Evolutionary conservation across 2,329 filamentous ascomycete genomes (phyloP).

Genomic region (Colletotrichum falcatum): DNA sequence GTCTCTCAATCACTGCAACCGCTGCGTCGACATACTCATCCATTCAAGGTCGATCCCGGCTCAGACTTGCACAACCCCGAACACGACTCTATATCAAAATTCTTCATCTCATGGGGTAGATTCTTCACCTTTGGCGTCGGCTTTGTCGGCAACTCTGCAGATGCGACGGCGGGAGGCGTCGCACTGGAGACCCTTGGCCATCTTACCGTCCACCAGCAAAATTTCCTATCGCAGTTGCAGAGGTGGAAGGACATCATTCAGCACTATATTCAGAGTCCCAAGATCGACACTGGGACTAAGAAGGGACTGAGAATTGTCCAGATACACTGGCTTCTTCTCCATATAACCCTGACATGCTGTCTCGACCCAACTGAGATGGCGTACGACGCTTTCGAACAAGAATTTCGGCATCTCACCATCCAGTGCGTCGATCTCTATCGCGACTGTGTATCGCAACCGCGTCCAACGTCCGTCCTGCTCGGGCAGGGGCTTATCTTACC

Average conservation of each 20-base stretch:
- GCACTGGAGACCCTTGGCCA: constrained; percentile 2
- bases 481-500: constrained; percentile 32
- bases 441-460: constrained; percentile 16
- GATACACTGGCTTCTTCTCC: constrained; percentile 33
- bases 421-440: constrained; percentile 27
- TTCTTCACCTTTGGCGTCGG: constrained; percentile 36
- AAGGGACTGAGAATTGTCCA: constrained; percentile 33
- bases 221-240: constrained; percentile 23
- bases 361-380: constrained; percentile 38
- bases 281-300: constrained; percentile 13
- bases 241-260: constrained; percentile 18
- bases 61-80: constrained; percentile 17
- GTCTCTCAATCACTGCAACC: constrained; percentile 32
- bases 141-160: constrained; percentile 27
- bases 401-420: constrained; percentile 34
- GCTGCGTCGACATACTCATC: constrained; percentile 22
- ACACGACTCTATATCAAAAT: constrained; percentile 18
- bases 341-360: constrained; percentile 29
- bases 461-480: constrained; percentile 17
- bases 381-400: constrained; percentile 36
- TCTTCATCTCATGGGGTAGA: constrained; percentile 35
- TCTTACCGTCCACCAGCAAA: constrained; percentile 20
- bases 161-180: not conserved
- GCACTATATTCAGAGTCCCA: constrained; percentile 9
- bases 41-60: constrained; percentile 33